Evolutionary conservation across 2,329 filamentous ascomycete genomes (phyloP).

Genomic region (Phoma herbarum): DNA sequence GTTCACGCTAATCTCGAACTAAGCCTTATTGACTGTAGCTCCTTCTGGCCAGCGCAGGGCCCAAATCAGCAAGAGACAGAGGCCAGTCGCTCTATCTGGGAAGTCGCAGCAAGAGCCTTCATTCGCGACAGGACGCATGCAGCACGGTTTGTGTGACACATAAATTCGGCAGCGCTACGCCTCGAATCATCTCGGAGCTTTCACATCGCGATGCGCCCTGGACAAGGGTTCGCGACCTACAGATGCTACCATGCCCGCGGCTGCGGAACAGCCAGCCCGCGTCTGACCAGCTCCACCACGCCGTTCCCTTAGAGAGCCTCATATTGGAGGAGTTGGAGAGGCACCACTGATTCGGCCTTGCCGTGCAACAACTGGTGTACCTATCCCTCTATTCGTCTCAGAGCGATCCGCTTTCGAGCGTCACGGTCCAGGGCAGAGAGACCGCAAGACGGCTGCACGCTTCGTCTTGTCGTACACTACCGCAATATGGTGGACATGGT

Average conservation of each 20-base stretch:
- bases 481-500: conserved; percentile 32
- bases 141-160: conserved; percentile 43
- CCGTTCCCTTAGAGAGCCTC: conserved; percentile 37
- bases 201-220: conserved; percentile 33
- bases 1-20: conserved; percentile 31
- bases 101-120: conserved; percentile 33
- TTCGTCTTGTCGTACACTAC: conserved; percentile 41
- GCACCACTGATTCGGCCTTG: conserved; percentile 36
- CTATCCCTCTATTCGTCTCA: conserved; percentile 47
- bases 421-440: conserved; percentile 32
- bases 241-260: conserved; percentile 55
- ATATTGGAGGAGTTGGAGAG: conserved; percentile 38
- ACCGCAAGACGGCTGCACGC: conserved; percentile 39
- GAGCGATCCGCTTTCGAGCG: conserved; percentile 43
- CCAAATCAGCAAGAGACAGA: conserved; percentile 19
- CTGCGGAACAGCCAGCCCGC: conserved; percentile 54
- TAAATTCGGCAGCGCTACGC: conserved; percentile 31
- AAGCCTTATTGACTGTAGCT: conserved; percentile 22
- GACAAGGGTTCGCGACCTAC: conserved; percentile 50
- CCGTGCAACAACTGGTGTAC: conserved; percentile 46
- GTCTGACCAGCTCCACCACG: conserved; percentile 50
- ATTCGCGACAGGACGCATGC: conserved; percentile 26
- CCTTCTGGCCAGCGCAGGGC: conserved; percentile 15
- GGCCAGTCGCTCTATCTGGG: conserved; percentile 19
- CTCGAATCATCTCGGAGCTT: conserved; percentile 35